These are phyloP conservation scores for Calonectria honghensis DNA, from an alignment of 2,329 filamentous ascomycete species.

Conservation along the genomic window DNA sequence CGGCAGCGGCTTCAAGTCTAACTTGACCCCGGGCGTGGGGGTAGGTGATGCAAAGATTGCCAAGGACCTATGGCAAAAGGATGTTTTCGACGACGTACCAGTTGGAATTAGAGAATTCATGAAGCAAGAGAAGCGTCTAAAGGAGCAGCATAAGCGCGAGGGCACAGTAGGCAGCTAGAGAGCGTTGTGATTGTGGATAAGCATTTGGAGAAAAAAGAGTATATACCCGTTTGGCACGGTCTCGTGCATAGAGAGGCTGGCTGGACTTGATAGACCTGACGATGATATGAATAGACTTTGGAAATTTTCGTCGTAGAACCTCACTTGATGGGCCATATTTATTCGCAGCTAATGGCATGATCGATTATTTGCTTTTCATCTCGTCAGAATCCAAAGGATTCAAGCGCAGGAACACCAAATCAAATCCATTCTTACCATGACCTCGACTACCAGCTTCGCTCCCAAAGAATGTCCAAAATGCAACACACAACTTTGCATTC, in stretches of 20 bases:
- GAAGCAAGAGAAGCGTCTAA: constrained; percentile 94
- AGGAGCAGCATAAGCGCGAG: constrained; percentile 80
- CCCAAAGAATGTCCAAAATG: neutral
- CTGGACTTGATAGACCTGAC: constrained; percentile 46
- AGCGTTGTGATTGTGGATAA: neutral
- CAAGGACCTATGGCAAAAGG: constrained; percentile 76
- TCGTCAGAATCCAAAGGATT: neutral
- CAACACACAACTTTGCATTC: neutral
- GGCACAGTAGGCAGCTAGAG: constrained; percentile 66
- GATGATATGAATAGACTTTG: constrained; percentile 49
- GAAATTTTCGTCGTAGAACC: constrained; percentile 3
- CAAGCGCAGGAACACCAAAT: neutral
- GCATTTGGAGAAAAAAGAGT: constrained; percentile 32
- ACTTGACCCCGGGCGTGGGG: constrained; percentile 70
- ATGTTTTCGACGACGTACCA: constrained; percentile 87
- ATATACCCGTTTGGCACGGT: constrained; percentile 49
- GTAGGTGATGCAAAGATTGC: constrained; percentile 62
- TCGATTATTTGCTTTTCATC: neutral
- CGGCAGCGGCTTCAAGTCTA: constrained; percentile 83
- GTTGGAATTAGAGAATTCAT: constrained; percentile 98
- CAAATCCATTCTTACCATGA: constrained; percentile 7
- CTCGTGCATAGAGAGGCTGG: constrained; percentile 24
- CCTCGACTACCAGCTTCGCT: neutral
- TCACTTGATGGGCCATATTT: neutral
- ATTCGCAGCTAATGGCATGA: neutral